These are phyloP conservation scores for Penicillium sp. DNA, from an alignment of 2,329 filamentous ascomycete species.

Conservation along the genomic window DNA sequence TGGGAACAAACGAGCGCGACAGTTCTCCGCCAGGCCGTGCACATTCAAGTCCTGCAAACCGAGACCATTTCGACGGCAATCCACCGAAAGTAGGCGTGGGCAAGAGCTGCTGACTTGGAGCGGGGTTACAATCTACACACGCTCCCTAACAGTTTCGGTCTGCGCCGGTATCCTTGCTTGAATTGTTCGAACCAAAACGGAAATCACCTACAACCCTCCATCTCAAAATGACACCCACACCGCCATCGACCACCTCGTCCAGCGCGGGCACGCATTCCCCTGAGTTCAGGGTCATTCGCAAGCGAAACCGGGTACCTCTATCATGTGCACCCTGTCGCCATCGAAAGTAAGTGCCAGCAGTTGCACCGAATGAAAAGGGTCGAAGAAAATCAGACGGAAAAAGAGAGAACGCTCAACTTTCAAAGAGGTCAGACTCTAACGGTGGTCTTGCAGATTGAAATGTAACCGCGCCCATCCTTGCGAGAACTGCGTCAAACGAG, in stretches of 20 bases:
- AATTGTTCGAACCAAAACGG: neutral
- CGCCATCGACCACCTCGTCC: conserved; percentile 67
- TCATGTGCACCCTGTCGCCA: conserved; percentile 90
- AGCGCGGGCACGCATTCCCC: conserved; percentile 74
- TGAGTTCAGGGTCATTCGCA: conserved; percentile 85
- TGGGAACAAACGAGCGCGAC: neutral
- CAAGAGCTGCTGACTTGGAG: neutral
- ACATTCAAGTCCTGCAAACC: neutral
- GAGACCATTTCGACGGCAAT: neutral
- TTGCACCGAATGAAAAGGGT: neutral
- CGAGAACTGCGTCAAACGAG: conserved; percentile 91
- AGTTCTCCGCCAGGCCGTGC: neutral
- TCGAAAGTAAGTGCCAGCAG: conserved; percentile 68
- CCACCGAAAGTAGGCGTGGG: neutral
- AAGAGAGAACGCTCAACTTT: neutral
- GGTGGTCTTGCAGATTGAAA: conserved; percentile 63
- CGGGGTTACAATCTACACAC: neutral
- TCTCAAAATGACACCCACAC: conserved; percentile 43
- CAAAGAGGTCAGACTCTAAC: neutral
- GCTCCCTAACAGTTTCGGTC: neutral
- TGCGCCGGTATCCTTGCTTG: neutral
- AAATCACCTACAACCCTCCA: neutral
- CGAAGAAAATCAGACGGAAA: neutral
- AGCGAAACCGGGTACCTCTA: conserved; percentile 86
- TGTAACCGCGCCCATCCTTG: conserved; percentile 90